These are phyloP conservation scores for Tulasnella sp. DNA, from an alignment of 768 basidiomycete species.

Conservation along the genomic window DNA sequence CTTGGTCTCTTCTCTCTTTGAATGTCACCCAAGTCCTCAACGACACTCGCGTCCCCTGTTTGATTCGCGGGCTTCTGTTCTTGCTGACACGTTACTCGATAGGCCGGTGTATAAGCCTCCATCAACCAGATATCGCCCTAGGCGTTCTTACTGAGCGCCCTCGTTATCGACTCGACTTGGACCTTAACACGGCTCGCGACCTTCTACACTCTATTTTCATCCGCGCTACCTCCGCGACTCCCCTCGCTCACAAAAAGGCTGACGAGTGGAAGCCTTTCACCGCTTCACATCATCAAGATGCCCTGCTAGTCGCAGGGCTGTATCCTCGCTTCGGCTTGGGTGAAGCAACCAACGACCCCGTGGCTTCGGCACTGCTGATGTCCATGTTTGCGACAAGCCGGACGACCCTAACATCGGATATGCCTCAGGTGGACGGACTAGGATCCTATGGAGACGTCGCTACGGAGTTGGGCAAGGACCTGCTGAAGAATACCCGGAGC, in stretches of 20 bases:
- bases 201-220: constrained; percentile 21
- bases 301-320: constrained; percentile 17
- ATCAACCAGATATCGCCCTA: constrained; percentile 20
- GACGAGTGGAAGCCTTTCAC: constrained; percentile 14
- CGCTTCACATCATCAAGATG: constrained; percentile 16
- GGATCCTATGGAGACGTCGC: not conserved
- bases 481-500: not conserved
- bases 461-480: not conserved
- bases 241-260: not conserved
- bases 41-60: no score
- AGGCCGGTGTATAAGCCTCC: constrained; percentile 21
- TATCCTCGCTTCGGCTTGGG: constrained; percentile 18
- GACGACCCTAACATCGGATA: not conserved
- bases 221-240: not conserved
- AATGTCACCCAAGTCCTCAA: not conserved
- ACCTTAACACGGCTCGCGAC: constrained; percentile 21
- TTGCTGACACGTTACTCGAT: not conserved
- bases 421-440: not conserved
- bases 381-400: constrained; percentile 10
- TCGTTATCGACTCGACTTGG: constrained; percentile 21
- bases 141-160: constrained; percentile 8
- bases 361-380: constrained; percentile 14
- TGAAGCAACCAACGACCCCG: not conserved
- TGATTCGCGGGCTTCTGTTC: no score
- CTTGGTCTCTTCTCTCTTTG: no score